These are phyloP conservation scores for Insectozyma bohioensis DNA, from an alignment of 1,139 yeast genomes.

Conservation along the genomic window DNA sequence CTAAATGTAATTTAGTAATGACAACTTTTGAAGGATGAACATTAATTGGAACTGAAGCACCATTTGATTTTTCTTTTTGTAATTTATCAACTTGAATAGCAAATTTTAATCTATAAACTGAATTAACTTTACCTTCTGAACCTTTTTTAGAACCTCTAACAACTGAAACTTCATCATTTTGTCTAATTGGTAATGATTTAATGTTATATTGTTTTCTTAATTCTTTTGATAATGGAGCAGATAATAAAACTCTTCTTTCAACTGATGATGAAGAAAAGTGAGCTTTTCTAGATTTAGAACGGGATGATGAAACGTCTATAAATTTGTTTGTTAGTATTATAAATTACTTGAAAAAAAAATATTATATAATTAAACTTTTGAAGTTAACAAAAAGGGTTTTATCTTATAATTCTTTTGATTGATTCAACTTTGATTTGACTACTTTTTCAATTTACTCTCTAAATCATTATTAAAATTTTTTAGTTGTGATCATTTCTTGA, in stretches of 20 bases:
- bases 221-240: slow-evolving; percentile 99
- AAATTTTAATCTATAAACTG: slow-evolving; percentile 99
- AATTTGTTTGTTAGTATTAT: slow-evolving; percentile 29
- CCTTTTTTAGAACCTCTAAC: slow-evolving; percentile 99
- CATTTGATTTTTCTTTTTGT: slow-evolving; percentile 97
- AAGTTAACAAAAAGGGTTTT: no score
- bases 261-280: slow-evolving; percentile 98
- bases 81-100: slow-evolving; percentile 97
- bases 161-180: slow-evolving; percentile 93
- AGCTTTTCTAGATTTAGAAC: slow-evolving; percentile 99
- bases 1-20: slow-evolving; percentile 96
- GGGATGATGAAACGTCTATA: slow-evolving; percentile 96
- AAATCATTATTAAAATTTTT: no score
- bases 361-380: no score
- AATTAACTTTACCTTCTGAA: slow-evolving; percentile 96
- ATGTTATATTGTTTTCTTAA: slow-evolving; percentile 97
- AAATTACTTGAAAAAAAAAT: neutral
- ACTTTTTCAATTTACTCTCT: no score
- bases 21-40: slow-evolving; percentile 99
- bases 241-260: slow-evolving; percentile 90
- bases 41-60: slow-evolving; percentile 97
- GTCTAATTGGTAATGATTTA: slow-evolving; percentile 96
- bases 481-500: no score
- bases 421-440: no score
- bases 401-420: no score